Percentiles rank a stretch among this genome's conserved stretches.
phyloP scores from a whole-genome alignment of 257 asterid genomes.

The Rhazya stricta region DNA sequence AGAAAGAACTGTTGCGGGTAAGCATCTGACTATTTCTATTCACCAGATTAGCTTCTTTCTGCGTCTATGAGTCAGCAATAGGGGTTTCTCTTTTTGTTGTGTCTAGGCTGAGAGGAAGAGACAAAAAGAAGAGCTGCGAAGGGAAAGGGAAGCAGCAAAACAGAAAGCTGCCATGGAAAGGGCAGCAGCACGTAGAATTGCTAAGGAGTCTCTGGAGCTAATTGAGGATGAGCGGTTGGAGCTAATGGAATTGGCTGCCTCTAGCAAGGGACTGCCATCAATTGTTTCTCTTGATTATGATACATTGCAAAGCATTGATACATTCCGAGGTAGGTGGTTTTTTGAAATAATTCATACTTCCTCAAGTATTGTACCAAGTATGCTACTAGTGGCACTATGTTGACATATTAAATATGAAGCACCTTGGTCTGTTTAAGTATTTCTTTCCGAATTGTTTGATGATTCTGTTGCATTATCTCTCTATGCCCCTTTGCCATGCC shows the following conservation, averaged over 20 bases:
- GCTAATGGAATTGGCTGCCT: slow-evolving; percentile 94
- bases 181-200: slow-evolving; percentile 88
- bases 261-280: slow-evolving; percentile 80
- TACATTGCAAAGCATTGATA: slow-evolving; percentile 81
- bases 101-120: slow-evolving; percentile 83
- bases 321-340: slow-evolving; percentile 66
- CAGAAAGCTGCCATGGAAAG: slow-evolving; percentile 89
- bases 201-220: slow-evolving; percentile 91
- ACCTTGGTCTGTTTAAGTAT: background rate
- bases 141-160: slow-evolving; percentile 76
- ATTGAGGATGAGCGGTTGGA: slow-evolving; percentile 98
- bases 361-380: background rate
- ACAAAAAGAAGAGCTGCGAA: slow-evolving; percentile 84
- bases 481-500: background rate
- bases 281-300: slow-evolving; percentile 80
- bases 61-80: background rate
- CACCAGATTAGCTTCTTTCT: background rate
- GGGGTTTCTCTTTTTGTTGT: slow-evolving; percentile 5
- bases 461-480: background rate
- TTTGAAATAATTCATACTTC: slow-evolving; percentile 9
- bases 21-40: slow-evolving; percentile 13
- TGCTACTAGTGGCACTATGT: background rate
- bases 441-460: background rate
- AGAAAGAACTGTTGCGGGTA: slow-evolving; percentile 77
- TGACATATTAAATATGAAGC: background rate